Evolutionary conservation across 192 early-diverging fungal genomes (phyloP).

Genomic region (Phlyctochytrium arcticum): DNA sequence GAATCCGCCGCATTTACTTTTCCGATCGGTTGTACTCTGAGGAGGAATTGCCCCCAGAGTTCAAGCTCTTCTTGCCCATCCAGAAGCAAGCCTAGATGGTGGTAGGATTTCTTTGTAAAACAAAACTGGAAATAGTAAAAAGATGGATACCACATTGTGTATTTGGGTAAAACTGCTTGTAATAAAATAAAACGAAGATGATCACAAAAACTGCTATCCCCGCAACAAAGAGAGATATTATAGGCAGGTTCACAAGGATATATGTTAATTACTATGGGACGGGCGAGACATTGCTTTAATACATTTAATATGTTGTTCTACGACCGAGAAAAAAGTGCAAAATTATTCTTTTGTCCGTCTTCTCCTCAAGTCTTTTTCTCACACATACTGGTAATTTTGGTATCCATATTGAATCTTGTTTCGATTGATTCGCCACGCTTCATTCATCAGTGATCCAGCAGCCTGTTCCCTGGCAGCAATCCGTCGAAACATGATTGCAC

Average conservation of each 20-base stretch:
- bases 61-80: conserved; percentile 85
- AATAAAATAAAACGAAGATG: too few species aligned
- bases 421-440: conserved; percentile 56
- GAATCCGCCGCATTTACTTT: conserved; percentile 86
- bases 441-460: conserved; percentile 40
- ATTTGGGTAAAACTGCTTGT: too few species aligned
- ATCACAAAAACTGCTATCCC: too few species aligned
- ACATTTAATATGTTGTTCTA: too few species aligned
- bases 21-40: conserved; percentile 86
- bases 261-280: too few species aligned
- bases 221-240: too few species aligned
- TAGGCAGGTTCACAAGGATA: too few species aligned
- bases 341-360: too few species aligned
- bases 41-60: conserved; percentile 87
- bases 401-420: conserved; percentile 55
- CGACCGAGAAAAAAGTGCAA: too few species aligned
- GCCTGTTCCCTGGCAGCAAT: conserved; percentile 47
- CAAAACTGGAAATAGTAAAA: neutral
- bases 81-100: conserved; percentile 45
- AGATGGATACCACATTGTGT: too few species aligned
- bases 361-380: too few species aligned
- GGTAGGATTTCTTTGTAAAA: neutral
- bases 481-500: conserved; percentile 45
- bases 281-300: too few species aligned
- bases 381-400: conserved; percentile 56